Evolutionary conservation across 2,329 filamentous ascomycete species (phyloP), one percentile per base, ranked within the genome.

Genomic region (Xylaria multiplex): DNA sequence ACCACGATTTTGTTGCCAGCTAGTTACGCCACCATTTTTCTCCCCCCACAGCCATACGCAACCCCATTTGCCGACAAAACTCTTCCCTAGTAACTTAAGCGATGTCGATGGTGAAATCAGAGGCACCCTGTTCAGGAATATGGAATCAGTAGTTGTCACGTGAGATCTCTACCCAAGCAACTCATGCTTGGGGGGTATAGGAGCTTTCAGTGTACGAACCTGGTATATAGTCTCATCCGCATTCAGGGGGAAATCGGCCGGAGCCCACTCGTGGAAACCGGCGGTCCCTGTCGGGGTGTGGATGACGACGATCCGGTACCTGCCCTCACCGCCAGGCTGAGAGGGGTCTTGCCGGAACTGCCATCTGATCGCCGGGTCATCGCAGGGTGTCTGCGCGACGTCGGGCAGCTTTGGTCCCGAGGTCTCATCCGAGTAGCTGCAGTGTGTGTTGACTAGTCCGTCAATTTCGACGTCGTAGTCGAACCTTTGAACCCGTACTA

Each of bases 341-440:
- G 71, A 68, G 1, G 74, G 73, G 69, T 74, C 72, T 60, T 75
- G 71, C 27, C 49, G 66, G 69, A 76, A 74, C 49, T 74, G 59
- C 73, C 73, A 76, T 55, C 62, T 56, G 3, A 75, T 59, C 27
- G 67, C 59, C 16, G 68, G 48, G 65, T 74, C 64, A 52, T 67
- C 69, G 53, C 74, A 76, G 11, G 63, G 35, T 1, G 54, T 68
- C 56, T 67, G 53, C 6, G 42, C 6, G 14, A 76, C 68, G 19
- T 59, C 45, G 7, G 74, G 73, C 1, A 76, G 72, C 7, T 37
- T 50, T 2, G 64, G 55, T 1, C 48, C 63, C 14, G 74, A 72
- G 9, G 64, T 68, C 8, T 16, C 6, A 64, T 74, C 73, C 0
- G 66, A 42, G 67, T 74, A 75, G 1, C 24, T 19, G 66, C 74